Conservation (phyloP, 306 rosid species). For the Prunus salicina region DNA sequence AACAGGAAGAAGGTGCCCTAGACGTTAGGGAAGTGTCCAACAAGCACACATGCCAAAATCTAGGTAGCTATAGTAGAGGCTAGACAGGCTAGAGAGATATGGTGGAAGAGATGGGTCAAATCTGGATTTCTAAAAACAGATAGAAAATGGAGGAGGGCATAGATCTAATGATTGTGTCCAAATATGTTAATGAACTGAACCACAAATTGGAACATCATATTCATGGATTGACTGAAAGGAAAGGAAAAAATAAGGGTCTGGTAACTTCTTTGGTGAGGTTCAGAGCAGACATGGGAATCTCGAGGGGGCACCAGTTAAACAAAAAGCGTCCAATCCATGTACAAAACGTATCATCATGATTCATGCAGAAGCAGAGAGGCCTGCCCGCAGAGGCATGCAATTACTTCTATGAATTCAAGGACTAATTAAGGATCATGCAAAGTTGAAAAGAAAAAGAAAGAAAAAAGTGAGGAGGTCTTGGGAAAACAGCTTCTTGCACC, state of each 20-base stretch:
- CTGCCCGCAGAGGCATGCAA: background rate
- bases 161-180: constrained; percentile 51
- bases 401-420: background rate
- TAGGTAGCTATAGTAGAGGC: background rate
- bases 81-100: background rate
- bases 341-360: background rate
- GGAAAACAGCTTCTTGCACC: constrained; percentile 44
- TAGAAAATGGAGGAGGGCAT: constrained; percentile 29
- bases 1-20: background rate
- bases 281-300: constrained; percentile 18
- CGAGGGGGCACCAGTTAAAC: constrained; percentile 1
- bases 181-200: constrained; percentile 58
- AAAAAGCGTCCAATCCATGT: constrained; percentile 8
- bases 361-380: background rate
- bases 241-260: background rate
- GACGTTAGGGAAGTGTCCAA: background rate
- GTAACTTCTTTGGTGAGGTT: constrained; percentile 12
- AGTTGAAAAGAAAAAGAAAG: too few species aligned
- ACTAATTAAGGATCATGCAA: background rate
- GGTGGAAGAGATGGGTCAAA: constrained; percentile 16
- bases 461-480: constrained; percentile 1
- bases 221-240: background rate
- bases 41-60: background rate
- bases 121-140: constrained; percentile 42
- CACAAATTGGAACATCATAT: constrained; percentile 20